These are phyloP conservation scores for Boletus vinaceobasis DNA, from an alignment of 768 basidiomycete species.

Conservation along the genomic window DNA sequence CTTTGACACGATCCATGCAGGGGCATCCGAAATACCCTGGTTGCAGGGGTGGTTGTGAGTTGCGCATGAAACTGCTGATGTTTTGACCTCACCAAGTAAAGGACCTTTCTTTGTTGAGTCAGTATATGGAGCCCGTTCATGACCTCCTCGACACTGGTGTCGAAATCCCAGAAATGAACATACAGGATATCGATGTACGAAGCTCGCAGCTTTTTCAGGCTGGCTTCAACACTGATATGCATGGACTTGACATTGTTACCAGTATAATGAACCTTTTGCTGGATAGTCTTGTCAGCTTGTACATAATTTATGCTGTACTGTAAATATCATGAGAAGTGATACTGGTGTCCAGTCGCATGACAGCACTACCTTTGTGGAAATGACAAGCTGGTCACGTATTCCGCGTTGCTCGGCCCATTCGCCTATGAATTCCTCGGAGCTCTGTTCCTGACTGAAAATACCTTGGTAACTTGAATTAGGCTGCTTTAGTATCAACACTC, in stretches of 20 bases:
- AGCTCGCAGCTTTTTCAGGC: neutral
- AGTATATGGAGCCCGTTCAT: constrained; percentile 43
- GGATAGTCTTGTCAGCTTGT: too few relatives aligned
- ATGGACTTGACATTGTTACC: too few relatives aligned
- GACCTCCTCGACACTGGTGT: constrained; percentile 34
- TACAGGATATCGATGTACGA: constrained; percentile 38
- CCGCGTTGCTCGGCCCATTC: constrained; percentile 45
- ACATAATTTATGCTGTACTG: constrained; percentile 12
- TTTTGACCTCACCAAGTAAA: constrained; percentile 32
- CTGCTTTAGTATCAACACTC: neutral
- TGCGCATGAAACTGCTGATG: neutral
- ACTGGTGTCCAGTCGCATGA: neutral
- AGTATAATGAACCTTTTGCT: neutral
- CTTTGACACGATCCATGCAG: constrained; percentile 46
- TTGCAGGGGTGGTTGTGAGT: neutral
- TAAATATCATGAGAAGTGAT: neutral
- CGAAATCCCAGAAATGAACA: constrained; percentile 34
- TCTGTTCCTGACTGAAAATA: neutral
- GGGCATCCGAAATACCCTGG: constrained; percentile 39
- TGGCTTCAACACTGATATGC: neutral
- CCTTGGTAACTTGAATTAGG: neutral
- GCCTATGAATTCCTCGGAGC: constrained; percentile 37
- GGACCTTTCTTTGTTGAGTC: constrained; percentile 38
- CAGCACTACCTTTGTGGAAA: constrained; percentile 39
- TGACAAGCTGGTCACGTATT: constrained; percentile 43